Conservation (phyloP, 352 stramenopile species). For the Globisporangium paddicum region DNA sequence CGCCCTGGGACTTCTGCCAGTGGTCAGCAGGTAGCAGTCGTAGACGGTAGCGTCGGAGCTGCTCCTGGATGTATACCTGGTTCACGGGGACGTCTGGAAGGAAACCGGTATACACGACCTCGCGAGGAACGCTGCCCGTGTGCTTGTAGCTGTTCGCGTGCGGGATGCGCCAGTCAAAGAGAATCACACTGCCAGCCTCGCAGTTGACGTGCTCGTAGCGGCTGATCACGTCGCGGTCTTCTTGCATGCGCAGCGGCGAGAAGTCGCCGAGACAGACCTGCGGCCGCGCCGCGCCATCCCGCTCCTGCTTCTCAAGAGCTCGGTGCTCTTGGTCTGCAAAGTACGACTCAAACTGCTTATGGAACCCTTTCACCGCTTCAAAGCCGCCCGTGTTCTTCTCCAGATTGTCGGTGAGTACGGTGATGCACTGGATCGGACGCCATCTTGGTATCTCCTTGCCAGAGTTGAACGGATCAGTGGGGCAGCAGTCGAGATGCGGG, state of each 20-base stretch:
- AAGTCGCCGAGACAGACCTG: slow-evolving; percentile 87
- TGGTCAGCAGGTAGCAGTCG: slow-evolving; percentile 67
- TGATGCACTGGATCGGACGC: slow-evolving; percentile 88
- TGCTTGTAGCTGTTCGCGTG: slow-evolving; percentile 88
- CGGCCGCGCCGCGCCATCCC: slow-evolving; percentile 20
- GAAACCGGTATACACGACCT: slow-evolving; percentile 87
- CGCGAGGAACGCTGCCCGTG: slow-evolving; percentile 40
- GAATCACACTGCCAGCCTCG: slow-evolving; percentile 71
- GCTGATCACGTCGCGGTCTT: slow-evolving; percentile 70
- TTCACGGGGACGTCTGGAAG: slow-evolving; percentile 75
- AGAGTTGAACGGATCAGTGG: slow-evolving; percentile 63
- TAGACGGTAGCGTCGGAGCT: slow-evolving; percentile 61
- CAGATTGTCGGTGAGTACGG: slow-evolving; percentile 69
- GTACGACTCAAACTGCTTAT: slow-evolving; percentile 80
- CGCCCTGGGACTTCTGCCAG: slow-evolving; percentile 67
- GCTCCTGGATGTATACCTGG: slow-evolving; percentile 57
- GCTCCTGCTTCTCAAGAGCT: slow-evolving; percentile 10
- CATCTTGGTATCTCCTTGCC: slow-evolving; percentile 71
- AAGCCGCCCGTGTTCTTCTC: slow-evolving; percentile 77
- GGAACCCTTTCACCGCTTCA: slow-evolving; percentile 82
- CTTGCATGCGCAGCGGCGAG: slow-evolving; percentile 78
- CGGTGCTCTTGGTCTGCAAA: slow-evolving; percentile 23
- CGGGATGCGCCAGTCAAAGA: slow-evolving; percentile 86
- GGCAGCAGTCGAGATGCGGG: slow-evolving; percentile 87
- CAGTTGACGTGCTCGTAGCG: slow-evolving; percentile 66